Conservation (phyloP, 2,329 filamentous ascomycete species). For the Emydomyces testavorans region DNA sequence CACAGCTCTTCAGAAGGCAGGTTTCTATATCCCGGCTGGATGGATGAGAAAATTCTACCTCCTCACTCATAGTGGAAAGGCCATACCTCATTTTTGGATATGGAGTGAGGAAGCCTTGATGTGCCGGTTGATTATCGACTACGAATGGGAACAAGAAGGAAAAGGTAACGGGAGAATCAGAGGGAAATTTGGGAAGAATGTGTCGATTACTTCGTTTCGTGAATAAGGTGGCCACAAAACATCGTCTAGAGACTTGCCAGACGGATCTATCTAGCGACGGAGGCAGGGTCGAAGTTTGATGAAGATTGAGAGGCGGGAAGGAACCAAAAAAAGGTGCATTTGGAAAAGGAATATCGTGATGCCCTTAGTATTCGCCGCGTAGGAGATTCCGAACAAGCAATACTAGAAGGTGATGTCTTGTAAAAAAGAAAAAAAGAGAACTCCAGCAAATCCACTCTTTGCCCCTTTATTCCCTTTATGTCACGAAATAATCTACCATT, state of each 20-base stretch:
- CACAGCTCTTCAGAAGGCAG: constrained; percentile 53
- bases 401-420: not conserved
- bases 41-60: constrained; percentile 29
- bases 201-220: constrained; percentile 6
- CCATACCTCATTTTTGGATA: constrained; percentile 19
- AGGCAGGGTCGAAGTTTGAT: not conserved
- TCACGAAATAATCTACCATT: constrained; percentile 7
- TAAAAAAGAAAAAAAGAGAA: no score
- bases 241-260: constrained; percentile 6
- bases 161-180: not conserved
- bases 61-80: constrained; percentile 32
- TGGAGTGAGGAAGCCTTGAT: constrained; percentile 38
- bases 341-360: not conserved
- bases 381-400: not conserved
- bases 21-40: constrained; percentile 30
- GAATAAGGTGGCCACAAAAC: not conserved
- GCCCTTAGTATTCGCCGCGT: constrained; percentile 2
- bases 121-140: constrained; percentile 24
- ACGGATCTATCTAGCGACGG: constrained; percentile 7
- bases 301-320: not conserved
- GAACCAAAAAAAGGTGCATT: not conserved
- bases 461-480: not conserved
- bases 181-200: not conserved
- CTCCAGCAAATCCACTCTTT: not conserved
- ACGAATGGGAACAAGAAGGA: not conserved